Conservation (phyloP, 805 yeast genomes). For the Saccharomycopsis sp. region DNA sequence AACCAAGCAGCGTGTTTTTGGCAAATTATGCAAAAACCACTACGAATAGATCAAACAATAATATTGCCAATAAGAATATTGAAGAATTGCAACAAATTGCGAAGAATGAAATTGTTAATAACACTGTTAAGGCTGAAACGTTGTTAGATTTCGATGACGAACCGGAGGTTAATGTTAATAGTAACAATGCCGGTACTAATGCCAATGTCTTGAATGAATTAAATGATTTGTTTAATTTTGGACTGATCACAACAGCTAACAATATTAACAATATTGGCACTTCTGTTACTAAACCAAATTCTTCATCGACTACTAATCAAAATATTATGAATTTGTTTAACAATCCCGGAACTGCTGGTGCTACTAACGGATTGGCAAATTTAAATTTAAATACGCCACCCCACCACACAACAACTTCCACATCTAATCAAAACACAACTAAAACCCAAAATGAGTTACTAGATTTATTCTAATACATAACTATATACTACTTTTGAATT, state of each 20-base stretch:
- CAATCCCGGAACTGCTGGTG: constrained; percentile 13
- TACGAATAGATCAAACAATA: constrained; percentile 34
- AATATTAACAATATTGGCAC: constrained; percentile 4
- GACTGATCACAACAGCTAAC: too few relatives aligned
- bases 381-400: constrained; percentile 7
- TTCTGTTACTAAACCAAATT: not conserved
- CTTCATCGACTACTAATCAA: not conserved
- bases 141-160: constrained; percentile 81
- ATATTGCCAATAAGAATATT: constrained; percentile 45
- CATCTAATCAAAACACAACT: too few relatives aligned
- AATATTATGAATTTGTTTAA: constrained; percentile 20
- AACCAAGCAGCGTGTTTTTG: constrained; percentile 64
- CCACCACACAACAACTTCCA: not conserved
- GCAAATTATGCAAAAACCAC: constrained; percentile 34
- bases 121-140: constrained; percentile 62
- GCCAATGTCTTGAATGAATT: constrained; percentile 59
- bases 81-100: constrained; percentile 78
- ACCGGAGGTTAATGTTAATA: constrained; percentile 27
- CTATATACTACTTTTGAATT: too few relatives aligned
- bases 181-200: constrained; percentile 27
- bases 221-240: constrained; percentile 56
- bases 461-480: not conserved
- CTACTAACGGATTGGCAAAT: constrained; percentile 15
- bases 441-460: not conserved
- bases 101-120: constrained; percentile 60